These are phyloP conservation scores for Pythium chondricola DNA, from an alignment of 352 stramenopile genomes.

Conservation along the genomic window DNA sequence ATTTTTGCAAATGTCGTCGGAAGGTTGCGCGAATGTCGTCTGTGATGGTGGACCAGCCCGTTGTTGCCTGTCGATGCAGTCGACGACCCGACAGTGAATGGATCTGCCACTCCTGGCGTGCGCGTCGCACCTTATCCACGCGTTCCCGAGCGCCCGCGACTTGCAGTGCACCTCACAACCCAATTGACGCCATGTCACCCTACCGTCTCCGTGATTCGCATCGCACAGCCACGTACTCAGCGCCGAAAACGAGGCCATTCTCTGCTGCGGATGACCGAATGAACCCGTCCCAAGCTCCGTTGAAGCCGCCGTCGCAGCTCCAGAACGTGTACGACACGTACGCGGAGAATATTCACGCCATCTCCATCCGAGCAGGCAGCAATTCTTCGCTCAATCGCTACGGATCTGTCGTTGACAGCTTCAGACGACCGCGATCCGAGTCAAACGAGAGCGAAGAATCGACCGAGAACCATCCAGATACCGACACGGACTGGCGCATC, in stretches of 20 bases:
- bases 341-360: constrained; percentile 22
- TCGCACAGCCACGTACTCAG: background rate
- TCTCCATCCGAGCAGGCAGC: constrained; percentile 24
- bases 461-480: no score
- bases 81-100: no score
- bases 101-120: no score
- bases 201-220: constrained; percentile 7
- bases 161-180: no score
- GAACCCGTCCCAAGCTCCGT: background rate
- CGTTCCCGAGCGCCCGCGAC: no score
- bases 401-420: constrained; percentile 9
- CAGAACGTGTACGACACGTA: constrained; percentile 22
- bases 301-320: constrained; percentile 4
- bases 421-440: background rate
- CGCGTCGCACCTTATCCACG: no score
- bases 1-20: constrained; percentile 1
- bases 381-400: constrained; percentile 28
- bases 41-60: background rate
- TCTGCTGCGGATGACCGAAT: background rate
- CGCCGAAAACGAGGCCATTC: background rate
- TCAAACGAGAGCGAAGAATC: constrained; percentile 2
- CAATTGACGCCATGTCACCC: background rate
- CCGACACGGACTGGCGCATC: constrained; percentile 26
- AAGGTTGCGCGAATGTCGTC: constrained; percentile 16
- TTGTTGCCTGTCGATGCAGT: no score